Conservation (phyloP, 1,284 basidiomycete genomes). For the Tilletia caries region DNA sequence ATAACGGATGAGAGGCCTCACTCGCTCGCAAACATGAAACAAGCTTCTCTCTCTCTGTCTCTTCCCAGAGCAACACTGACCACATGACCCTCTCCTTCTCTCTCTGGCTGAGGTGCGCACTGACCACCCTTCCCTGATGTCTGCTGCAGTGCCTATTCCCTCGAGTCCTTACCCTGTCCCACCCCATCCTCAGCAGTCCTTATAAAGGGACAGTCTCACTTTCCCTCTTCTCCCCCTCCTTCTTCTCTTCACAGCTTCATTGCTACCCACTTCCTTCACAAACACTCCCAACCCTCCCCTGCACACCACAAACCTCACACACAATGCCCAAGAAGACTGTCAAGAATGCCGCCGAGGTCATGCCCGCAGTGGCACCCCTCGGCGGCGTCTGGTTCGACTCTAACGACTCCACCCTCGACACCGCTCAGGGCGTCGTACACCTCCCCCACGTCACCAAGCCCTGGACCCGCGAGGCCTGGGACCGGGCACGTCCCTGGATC, state of each 20-base stretch:
- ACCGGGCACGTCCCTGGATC: constrained; percentile 45
- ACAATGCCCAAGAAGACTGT: constrained; percentile 9
- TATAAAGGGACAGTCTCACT: not conserved
- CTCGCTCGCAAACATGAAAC: too few species aligned
- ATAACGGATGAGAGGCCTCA: too few species aligned
- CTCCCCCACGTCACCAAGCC: constrained; percentile 46
- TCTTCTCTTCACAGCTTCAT: not conserved
- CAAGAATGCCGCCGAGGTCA: not conserved
- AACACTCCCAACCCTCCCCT: not conserved
- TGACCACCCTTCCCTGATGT: not conserved
- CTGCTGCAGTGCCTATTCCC: too few species aligned
- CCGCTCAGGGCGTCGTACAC: constrained; percentile 36
- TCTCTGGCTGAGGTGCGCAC: not conserved
- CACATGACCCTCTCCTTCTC: not conserved
- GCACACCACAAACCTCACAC: not conserved
- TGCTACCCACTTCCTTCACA: not conserved
- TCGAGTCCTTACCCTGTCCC: not conserved
- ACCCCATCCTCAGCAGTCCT: not conserved
- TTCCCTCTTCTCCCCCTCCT: not conserved
- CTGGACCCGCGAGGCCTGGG: constrained; percentile 48
- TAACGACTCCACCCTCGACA: constrained; percentile 37
- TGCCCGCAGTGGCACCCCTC: constrained; percentile 23
- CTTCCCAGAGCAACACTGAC: not conserved
- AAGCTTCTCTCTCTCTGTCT: too few species aligned
- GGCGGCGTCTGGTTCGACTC: constrained; percentile 45